A percentile compares a stretch with the other conserved stretches of the same genome.
phyloP scores from a whole-genome alignment of 1,284 basidiomycete species.

The Ustilago esculenta region DNA sequence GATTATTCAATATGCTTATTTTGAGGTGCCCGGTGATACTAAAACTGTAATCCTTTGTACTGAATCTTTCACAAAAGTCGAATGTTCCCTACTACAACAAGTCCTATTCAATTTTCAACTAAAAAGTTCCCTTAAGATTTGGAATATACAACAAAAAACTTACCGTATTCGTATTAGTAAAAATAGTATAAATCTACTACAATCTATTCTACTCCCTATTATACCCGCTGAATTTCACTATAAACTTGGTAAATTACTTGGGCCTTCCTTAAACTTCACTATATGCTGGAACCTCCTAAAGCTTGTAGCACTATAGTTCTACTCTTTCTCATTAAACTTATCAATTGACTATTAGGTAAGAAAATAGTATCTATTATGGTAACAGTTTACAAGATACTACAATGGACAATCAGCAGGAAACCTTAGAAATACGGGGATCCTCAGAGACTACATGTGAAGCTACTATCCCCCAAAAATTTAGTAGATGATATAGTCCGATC shows the following conservation, averaged over 20 bases:
- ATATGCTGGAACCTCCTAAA: conserved; percentile 1
- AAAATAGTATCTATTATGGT: not conserved
- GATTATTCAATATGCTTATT: conserved; percentile 2
- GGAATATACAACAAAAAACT: not conserved
- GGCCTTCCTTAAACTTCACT: conserved; percentile 4
- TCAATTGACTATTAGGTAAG: conserved; percentile 1
- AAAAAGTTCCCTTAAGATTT: too few relatives aligned
- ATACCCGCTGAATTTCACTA: too few relatives aligned
- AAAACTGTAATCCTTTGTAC: conserved; percentile 1
- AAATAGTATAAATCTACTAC: conserved; percentile 1
- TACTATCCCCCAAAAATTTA: too few relatives aligned
- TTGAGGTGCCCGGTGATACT: too few relatives aligned
- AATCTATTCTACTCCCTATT: too few relatives aligned
- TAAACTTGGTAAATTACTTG: too few relatives aligned
- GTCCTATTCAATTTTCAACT: not conserved
- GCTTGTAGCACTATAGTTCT: not conserved
- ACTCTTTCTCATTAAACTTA: too few relatives aligned
- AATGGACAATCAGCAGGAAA: conserved; percentile 4
- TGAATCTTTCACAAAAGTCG: not conserved
- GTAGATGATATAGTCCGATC: conserved; percentile 2
- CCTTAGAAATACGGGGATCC: not conserved
- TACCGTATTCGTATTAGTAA: conserved; percentile 3
- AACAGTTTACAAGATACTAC: too few relatives aligned
- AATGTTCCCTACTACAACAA: not conserved
- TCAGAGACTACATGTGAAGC: conserved; percentile 3